Conservation (phyloP, 225 moss, liverwort and hornwort species). For the Polytrichum formosum region DNA sequence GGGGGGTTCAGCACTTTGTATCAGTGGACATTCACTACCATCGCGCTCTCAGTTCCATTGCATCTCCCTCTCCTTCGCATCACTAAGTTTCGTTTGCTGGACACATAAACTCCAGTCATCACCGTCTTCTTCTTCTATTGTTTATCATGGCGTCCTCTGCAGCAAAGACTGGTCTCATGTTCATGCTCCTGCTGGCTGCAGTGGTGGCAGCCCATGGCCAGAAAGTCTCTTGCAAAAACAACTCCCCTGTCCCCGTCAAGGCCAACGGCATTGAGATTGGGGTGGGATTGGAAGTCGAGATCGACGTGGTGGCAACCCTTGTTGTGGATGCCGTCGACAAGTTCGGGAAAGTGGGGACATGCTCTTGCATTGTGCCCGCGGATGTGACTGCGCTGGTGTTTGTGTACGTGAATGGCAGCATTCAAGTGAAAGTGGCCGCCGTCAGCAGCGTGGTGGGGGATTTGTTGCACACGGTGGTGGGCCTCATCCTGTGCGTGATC, state of each 20-base stretch:
- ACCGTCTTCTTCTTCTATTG: too few relatives aligned
- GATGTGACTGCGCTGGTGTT: background rate
- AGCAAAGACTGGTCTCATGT: background rate
- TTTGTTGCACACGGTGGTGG: background rate
- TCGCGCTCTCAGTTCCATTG: too few relatives aligned
- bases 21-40: too few relatives aligned
- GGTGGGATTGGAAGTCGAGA: too few relatives aligned
- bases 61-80: too few relatives aligned
- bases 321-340: background rate
- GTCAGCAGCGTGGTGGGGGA: background rate
- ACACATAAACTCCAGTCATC: too few relatives aligned
- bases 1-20: too few relatives aligned
- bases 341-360: background rate
- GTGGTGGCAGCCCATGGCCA: constrained; percentile 4
- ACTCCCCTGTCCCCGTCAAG: background rate
- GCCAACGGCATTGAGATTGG: background rate
- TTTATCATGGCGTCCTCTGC: too few relatives aligned
- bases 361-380: background rate
- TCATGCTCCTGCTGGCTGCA: background rate
- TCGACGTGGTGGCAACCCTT: background rate
- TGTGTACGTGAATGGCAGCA: background rate
- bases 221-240: constrained; percentile 5
- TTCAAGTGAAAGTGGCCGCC: background rate
- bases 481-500: background rate
- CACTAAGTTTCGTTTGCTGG: too few relatives aligned